Base-by-base conservation (phyloP, 2,329 filamentous ascomycete species). In the Lizonia empirigonia region DNA sequence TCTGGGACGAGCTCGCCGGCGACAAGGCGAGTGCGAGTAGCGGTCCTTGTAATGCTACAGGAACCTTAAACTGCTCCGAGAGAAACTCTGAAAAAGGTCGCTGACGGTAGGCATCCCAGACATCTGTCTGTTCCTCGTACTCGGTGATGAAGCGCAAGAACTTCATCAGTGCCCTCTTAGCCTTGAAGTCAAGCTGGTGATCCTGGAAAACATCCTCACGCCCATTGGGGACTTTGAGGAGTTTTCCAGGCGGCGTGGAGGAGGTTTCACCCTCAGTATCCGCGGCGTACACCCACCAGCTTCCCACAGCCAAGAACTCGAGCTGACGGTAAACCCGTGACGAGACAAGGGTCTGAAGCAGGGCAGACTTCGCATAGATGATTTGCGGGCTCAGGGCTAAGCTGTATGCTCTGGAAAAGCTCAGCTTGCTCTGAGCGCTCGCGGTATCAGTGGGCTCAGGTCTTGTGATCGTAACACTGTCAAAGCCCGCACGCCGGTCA, bases 151-250 rank as follows among this genome's bases (percentile, higher is more conserved):
- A 93, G 71, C 93, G 92, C 65, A 97, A 81, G 65, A 97, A 95
- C 73, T 95, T 96, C 88, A 97, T 96, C 65, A 97, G 75, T 8
- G 84, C 83, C 45, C 93, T 86, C 77, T 97, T 97, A 5, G 90
- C 85, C 58, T 88, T 88, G 60, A 88, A 82, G 36, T 90, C 85
- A 49, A 97, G 89, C 19, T 81, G 80, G 27, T 84, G 83, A 69
- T 91, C 88, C 38, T 87, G 84, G 72, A 97, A 97, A 35, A 97
- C 85, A 75, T 97, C 93, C 76, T 99, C 93, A 59, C 93, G 85
- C 22, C 89, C 92, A 57, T 89, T 92, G 0, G 94, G 93, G 41
- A 97, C 89, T 50, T 88, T 88, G 42, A 81, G 78, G 27, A 96
- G 76, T 26, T 51, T 60, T 7, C 65, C 66, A 10, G 40, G 45